Percentiles rank a stretch among this genome's conserved stretches.
Evolutionary conservation across 2,329 filamentous ascomycete species (phyloP).

Genomic region (Colletotrichum plurivorum): DNA sequence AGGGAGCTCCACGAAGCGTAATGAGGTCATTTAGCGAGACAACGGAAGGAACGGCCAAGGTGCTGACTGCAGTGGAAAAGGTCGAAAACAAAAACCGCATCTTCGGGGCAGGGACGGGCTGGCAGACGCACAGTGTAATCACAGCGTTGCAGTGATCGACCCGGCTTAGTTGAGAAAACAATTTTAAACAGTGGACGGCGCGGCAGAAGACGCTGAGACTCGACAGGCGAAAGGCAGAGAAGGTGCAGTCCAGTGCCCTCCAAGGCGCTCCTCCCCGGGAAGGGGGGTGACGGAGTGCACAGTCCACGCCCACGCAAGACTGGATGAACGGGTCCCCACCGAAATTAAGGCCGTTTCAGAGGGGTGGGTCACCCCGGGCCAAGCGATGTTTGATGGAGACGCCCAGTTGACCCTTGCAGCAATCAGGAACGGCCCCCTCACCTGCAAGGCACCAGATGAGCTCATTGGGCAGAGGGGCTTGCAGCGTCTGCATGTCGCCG

Average conservation of each 20-base stretch:
- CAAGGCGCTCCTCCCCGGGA: background rate
- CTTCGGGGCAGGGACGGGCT: slow-evolving; percentile 13
- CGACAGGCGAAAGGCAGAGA: background rate
- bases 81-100: slow-evolving; percentile 1
- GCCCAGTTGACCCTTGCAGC: slow-evolving; percentile 40
- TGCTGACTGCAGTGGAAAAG: background rate
- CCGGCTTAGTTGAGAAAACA: slow-evolving; percentile 7
- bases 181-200: slow-evolving; percentile 9
- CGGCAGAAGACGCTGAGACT: background rate
- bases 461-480: slow-evolving; percentile 5
- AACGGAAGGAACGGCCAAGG: slow-evolving; percentile 26
- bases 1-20: slow-evolving; percentile 28
- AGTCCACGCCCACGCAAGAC: slow-evolving; percentile 37
- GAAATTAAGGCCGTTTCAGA: slow-evolving; percentile 43
- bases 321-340: slow-evolving; percentile 42
- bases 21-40: slow-evolving; percentile 36
- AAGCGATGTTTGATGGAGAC: slow-evolving; percentile 38
- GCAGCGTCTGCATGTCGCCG: slow-evolving; percentile 9
- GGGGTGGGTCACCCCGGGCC: slow-evolving; percentile 28
- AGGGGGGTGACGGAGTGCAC: slow-evolving; percentile 8
- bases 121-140: slow-evolving; percentile 12
- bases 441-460: slow-evolving; percentile 42
- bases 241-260: too few relatives aligned
- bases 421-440: slow-evolving; percentile 36
- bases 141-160: slow-evolving; percentile 29